phyloP scores from a whole-genome alignment of 192 early-diverging fungal genomes.

The Backusella psychrophila region DNA sequence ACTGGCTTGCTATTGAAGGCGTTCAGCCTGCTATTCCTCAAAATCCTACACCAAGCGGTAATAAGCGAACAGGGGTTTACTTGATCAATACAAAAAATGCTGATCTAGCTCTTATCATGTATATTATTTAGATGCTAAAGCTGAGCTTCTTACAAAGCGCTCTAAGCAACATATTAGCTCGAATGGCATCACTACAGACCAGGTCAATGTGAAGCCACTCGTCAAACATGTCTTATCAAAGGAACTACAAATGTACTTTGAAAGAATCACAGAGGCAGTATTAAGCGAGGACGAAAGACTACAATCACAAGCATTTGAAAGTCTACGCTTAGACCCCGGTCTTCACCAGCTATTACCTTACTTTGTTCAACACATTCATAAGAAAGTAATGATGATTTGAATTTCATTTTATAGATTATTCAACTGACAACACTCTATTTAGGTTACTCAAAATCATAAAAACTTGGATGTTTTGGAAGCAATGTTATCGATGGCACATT shows the following conservation, averaged over 20 bases:
- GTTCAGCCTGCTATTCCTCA: constrained; percentile 96
- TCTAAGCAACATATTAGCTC: constrained; percentile 31
- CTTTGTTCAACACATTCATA: constrained; percentile 89
- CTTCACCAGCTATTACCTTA: constrained; percentile 94
- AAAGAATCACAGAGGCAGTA: constrained; percentile 82
- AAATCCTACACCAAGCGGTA: constrained; percentile 80
- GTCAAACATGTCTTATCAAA: constrained; percentile 91
- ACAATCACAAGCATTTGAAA: constrained; percentile 76
- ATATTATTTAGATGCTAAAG: constrained; percentile 44
- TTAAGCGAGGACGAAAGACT: constrained; percentile 63
- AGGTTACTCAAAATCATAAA: constrained; percentile 79
- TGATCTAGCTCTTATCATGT: not conserved
- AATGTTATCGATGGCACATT: constrained; percentile 78
- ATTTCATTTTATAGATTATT: not conserved
- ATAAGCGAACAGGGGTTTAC: not conserved
- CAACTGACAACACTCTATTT: not conserved
- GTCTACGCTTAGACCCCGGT: constrained; percentile 85
- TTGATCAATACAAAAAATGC: not conserved
- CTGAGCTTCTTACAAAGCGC: constrained; percentile 48
- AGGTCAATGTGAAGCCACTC: constrained; percentile 61
- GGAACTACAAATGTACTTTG: constrained; percentile 93
- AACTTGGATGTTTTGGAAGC: constrained; percentile 66
- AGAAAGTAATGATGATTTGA: constrained; percentile 44
- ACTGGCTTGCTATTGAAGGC: constrained; percentile 99
- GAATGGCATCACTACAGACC: constrained; percentile 26